phyloP scores from a whole-genome alignment of 352 stramenopile genomes.

The Lagenidium sp. region DNA sequence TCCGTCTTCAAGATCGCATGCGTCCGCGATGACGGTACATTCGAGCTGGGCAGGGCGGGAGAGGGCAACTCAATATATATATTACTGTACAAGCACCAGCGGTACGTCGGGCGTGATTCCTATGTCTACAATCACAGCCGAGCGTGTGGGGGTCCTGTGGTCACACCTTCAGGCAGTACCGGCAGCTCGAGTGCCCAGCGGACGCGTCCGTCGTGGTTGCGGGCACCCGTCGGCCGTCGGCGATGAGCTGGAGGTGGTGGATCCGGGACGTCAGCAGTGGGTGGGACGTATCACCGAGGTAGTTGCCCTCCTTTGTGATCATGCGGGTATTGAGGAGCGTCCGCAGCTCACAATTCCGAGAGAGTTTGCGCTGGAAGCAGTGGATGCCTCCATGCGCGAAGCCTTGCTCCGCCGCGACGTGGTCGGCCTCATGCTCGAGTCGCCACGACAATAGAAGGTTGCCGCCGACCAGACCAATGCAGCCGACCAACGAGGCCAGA shows the following conservation, averaged over 20 bases:
- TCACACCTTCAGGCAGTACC: constrained; percentile 21
- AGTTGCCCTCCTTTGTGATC: constrained; percentile 76
- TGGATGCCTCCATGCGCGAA: constrained; percentile 59
- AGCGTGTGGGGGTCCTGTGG: not conserved
- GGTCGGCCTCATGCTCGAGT: constrained; percentile 73
- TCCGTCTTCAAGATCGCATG: no score
- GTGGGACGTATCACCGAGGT: constrained; percentile 70
- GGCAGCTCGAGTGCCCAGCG: constrained; percentile 11
- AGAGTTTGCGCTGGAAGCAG: constrained; percentile 70
- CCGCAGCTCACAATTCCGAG: constrained; percentile 63
- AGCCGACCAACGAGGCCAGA: constrained; percentile 34
- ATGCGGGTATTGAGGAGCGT: constrained; percentile 43
- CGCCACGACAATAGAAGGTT: constrained; percentile 72
- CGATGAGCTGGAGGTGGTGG: constrained; percentile 45
- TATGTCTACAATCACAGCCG: constrained; percentile 5
- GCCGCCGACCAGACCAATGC: constrained; percentile 28
- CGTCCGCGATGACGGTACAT: no score
- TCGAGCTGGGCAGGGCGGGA: no score
- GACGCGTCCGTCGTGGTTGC: constrained; percentile 1
- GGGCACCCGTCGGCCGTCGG: constrained; percentile 7
- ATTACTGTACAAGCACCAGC: not conserved
- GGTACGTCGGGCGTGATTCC: not conserved
- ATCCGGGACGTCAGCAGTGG: constrained; percentile 69
- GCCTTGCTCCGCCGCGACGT: constrained; percentile 54
- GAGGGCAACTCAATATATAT: no score